phyloP scores from a whole-genome alignment of 106 monocot genomes.

The Dactylorhiza incarnata region DNA sequence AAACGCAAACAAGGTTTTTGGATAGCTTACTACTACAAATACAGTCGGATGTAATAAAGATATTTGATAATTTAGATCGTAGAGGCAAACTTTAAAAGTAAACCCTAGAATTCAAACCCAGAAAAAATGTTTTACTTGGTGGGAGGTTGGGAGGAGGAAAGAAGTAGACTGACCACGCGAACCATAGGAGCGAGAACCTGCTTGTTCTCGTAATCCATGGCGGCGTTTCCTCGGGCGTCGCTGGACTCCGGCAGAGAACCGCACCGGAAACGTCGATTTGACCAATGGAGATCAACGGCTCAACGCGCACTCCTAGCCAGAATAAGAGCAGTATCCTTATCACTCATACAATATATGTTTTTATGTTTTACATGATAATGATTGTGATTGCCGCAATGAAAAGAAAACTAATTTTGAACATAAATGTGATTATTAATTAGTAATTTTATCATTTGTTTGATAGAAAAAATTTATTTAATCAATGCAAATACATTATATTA shows the following conservation, averaged over 20 bases:
- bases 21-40: background rate
- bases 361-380: too few relatives aligned
- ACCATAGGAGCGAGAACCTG: conserved; percentile 98
- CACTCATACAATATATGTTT: too few relatives aligned
- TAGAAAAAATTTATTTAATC: too few relatives aligned
- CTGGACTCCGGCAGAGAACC: background rate
- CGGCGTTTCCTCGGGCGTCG: background rate
- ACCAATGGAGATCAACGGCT: background rate
- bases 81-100: background rate
- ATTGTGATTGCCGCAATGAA: too few relatives aligned
- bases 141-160: background rate
- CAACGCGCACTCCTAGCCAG: background rate
- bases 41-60: background rate
- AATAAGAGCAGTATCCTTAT: too few relatives aligned
- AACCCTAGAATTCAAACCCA: background rate
- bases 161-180: conserved; percentile 54
- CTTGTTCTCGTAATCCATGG: conserved; percentile 87
- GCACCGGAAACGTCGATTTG: background rate
- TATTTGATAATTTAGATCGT: background rate
- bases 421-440: too few relatives aligned
- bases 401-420: too few relatives aligned
- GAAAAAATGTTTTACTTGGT: background rate
- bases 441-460: too few relatives aligned
- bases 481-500: too few relatives aligned
- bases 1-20: background rate